Percentiles rank a stretch among this genome's conserved stretches.
phyloP scores from a whole-genome alignment of 2,329 filamentous ascomycete genomes.

The Ophiosphaerella herpotricha region DNA sequence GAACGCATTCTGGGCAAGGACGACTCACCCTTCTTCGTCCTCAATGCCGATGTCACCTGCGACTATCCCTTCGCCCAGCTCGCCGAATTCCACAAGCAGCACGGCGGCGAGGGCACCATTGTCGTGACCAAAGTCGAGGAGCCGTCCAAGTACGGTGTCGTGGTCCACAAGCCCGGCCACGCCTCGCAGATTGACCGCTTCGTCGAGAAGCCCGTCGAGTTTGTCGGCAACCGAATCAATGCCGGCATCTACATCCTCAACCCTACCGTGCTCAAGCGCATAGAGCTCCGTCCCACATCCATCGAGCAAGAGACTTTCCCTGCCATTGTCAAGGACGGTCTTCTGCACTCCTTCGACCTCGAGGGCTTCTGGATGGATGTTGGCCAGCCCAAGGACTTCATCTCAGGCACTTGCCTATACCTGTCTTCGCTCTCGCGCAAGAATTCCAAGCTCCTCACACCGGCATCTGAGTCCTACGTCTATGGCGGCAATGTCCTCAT shows the following conservation, averaged over 20 bases:
- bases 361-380: slow-evolving; percentile 99
- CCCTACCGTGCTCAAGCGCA: slow-evolving; percentile 84
- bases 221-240: slow-evolving; percentile 98
- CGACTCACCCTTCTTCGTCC: slow-evolving; percentile 93
- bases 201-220: slow-evolving; percentile 98
- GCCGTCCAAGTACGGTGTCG: slow-evolving; percentile 97
- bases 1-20: slow-evolving; percentile 92
- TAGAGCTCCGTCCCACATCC: slow-evolving; percentile 93
- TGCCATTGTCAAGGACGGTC: slow-evolving; percentile 83
- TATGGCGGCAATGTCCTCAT: slow-evolving; percentile 95
- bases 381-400: slow-evolving; percentile 97
- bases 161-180: slow-evolving; percentile 95
- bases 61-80: slow-evolving; percentile 94
- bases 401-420: slow-evolving; percentile 94
- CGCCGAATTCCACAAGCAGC: slow-evolving; percentile 86
- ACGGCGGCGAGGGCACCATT: slow-evolving; percentile 96
- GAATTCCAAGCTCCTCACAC: slow-evolving; percentile 79
- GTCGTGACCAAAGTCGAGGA: slow-evolving; percentile 99
- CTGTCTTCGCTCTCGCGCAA: slow-evolving; percentile 91
- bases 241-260: slow-evolving; percentile 98
- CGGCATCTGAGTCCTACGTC: slow-evolving; percentile 76
- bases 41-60: slow-evolving; percentile 98
- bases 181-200: slow-evolving; percentile 94
- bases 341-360: slow-evolving; percentile 93
- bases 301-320: slow-evolving; percentile 99